Percentiles rank a stretch among this genome's conserved stretches.
Conservation (phyloP, 2,329 filamentous ascomycete genomes). For the Xylariaceae sp. region DNA sequence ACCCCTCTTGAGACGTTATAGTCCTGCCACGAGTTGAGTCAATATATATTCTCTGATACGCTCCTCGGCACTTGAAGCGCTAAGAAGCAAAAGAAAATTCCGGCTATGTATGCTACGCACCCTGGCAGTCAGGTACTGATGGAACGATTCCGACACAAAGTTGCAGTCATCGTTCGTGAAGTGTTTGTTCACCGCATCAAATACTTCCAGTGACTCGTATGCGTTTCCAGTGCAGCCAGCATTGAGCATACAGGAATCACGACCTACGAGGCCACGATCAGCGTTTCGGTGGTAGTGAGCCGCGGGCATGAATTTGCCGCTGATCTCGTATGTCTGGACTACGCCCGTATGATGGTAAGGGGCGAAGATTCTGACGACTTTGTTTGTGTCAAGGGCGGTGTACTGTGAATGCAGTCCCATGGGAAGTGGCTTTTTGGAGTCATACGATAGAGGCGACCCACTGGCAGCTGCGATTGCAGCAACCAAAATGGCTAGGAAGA, state of each 20-base stretch:
- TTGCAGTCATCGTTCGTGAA: neutral
- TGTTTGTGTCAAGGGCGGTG: neutral
- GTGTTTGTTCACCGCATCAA: neutral
- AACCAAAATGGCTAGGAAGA: neutral
- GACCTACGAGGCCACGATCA: neutral
- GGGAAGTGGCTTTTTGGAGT: neutral
- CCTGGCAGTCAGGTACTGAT: neutral
- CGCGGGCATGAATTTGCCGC: neutral
- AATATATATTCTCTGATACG: neutral
- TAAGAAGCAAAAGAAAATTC: neutral
- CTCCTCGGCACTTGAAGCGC: neutral
- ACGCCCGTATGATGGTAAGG: neutral
- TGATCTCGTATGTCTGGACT: neutral
- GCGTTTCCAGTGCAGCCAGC: neutral
- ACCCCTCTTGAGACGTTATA: neutral
- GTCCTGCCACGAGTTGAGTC: neutral
- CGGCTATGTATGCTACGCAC: neutral
- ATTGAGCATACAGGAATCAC: neutral
- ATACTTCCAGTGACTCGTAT: neutral
- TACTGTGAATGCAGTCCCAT: neutral
- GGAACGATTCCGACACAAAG: neutral
- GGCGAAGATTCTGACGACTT: neutral
- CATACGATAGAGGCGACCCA: neutral
- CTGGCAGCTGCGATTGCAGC: neutral
- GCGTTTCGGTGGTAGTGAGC: neutral